Evolutionary conservation across 83 land plant species (phyloP), one percentile per base, ranked within the genome.

Genomic region (Picea engelmannii): DNA sequence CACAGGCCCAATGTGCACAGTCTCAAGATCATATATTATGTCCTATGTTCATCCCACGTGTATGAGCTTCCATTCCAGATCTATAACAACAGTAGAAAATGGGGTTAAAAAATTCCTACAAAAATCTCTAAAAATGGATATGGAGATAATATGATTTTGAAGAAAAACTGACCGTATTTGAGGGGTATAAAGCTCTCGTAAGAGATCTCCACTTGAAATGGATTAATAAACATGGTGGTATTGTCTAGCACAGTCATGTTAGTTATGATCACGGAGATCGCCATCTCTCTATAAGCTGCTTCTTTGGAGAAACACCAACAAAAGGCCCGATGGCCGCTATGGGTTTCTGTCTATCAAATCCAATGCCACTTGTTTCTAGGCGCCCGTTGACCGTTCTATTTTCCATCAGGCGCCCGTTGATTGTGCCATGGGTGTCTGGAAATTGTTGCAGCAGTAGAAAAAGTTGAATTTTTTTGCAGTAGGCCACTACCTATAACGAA

Each of bases 131-230:
- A 47, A 42, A n/a, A 42, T n/a, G 52, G 18, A 15, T 62, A 62
- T 20, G 64, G 23, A 11, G 23, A 13, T 6, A 76, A n/a, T 23
- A 0, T 2, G 62, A 10, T 16, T 6, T 40, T 67, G 52, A 49
- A 17, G 65, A 49, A 59, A 23, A 38, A 24, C 38, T 42, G 59
- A 91, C 92, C 96, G n/a, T 93, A 89, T 82, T 85, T 80, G 12
- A 92, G 91, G 62, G 96, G 87, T 71, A 85, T 63, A 68, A 88
- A 64, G 62, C 96, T 91, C 83, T 93, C 92, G 83, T 93, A 93
- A 17, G 94, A 92, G 82, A 93, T 93, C 83, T 93, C 96, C 81
- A 93, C 89, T 79, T 90, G 91, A 62, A 93, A 87, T 12, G 95
- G 92, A 62, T 66, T 80, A 73, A 88, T 78, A 38, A 92, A 92